These are phyloP conservation scores for Bassia scoparia DNA, from an alignment of 148 eudicot species.

Conservation along the genomic window DNA sequence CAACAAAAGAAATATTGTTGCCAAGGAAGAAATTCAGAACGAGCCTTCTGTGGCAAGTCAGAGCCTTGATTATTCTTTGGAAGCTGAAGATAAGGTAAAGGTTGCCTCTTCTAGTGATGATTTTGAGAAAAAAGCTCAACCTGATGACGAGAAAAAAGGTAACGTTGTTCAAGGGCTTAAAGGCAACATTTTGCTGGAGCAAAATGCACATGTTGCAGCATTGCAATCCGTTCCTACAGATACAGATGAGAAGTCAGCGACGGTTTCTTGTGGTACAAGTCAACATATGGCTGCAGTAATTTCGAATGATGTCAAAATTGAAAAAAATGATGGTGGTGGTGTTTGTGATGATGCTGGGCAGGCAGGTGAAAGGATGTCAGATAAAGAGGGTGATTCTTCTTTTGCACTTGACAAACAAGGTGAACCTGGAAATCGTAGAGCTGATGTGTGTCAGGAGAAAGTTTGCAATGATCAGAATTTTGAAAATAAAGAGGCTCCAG, in stretches of 20 bases:
- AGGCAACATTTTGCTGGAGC: slow-evolving; percentile 15
- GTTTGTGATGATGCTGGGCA: slow-evolving; percentile 13
- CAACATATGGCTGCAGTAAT: slow-evolving; percentile 19
- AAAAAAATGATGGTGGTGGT: slow-evolving; percentile 21
- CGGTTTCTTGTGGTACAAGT: slow-evolving; percentile 21
- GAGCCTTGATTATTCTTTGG: slow-evolving; percentile 14
- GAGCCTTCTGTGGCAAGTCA: slow-evolving; percentile 25
- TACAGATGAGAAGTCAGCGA: slow-evolving; percentile 13
- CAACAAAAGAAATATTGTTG: slow-evolving; percentile 18
- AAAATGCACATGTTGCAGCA: slow-evolving; percentile 21
- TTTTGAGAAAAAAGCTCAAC: slow-evolving; percentile 20
- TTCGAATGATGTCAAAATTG: slow-evolving; percentile 20
- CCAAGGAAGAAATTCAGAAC: slow-evolving; percentile 11
- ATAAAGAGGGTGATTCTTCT: slow-evolving; percentile 10
- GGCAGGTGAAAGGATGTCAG: slow-evolving; percentile 16
- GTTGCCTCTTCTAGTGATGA: slow-evolving; percentile 19
- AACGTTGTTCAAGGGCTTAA: slow-evolving; percentile 7
- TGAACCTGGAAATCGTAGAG: slow-evolving; percentile 9
- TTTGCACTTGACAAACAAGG: slow-evolving; percentile 23
- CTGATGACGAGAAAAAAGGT: background rate
- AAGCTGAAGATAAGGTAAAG: slow-evolving; percentile 27
- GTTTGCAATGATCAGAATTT: slow-evolving; percentile 22
- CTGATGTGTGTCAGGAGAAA: slow-evolving; percentile 22
- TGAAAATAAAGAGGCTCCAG: slow-evolving; percentile 24
- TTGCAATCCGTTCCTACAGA: slow-evolving; percentile 18